Evolutionary conservation across 2,329 filamentous ascomycete genomes (phyloP), one percentile per base, ranked within the genome.

Genomic region (Aspergillus awamori): DNA sequence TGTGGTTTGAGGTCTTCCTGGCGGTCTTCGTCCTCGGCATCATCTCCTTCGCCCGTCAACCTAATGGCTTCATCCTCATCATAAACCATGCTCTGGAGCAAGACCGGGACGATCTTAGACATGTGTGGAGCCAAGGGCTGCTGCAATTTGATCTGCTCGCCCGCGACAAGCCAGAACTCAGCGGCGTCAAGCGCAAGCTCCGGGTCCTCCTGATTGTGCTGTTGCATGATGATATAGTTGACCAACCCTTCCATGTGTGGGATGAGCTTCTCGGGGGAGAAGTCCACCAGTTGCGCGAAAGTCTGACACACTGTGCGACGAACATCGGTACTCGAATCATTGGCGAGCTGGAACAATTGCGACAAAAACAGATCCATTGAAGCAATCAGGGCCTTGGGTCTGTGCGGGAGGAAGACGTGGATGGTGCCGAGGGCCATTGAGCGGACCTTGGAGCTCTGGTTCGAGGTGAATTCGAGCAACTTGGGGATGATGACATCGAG

Each of bases 11-110:
- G 91, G 70, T 99, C 95, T 76, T 99, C 87, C 48, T 87, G 87
- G 17, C 90, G 87, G 75, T 99, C 95, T 51, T 99, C 94, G 63
- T 92, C 85, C 15, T 98, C 93, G 47, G 95, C 95, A 74, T 98
- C 93, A 67, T 94, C 90, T 20, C 89, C 91, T 64, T 92, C 92
- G 8, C 88, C 90, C 63, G 93, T 93, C 7, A 98, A 82, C 54
- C 93, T 83, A 36, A 91, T 84, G 68, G 97, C 95, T 67, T 98
- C 95, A 68, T 99, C 95, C 65, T 95, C 92, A 70, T 90, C 91
- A 76, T 98, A 99, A 1, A 98, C 88, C 94, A 99, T 99, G 74
- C 92, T 96, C 67, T 95, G 88, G 7, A 99, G 84, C 55, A 99
- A 81, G 1, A 97, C 90, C 0, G 95, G 95, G 30, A 99, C 89